A percentile compares a stretch with the other conserved stretches of the same genome.
phyloP scores from a whole-genome alignment of 139 green algal species.

The Gonium pectorale region DNA sequence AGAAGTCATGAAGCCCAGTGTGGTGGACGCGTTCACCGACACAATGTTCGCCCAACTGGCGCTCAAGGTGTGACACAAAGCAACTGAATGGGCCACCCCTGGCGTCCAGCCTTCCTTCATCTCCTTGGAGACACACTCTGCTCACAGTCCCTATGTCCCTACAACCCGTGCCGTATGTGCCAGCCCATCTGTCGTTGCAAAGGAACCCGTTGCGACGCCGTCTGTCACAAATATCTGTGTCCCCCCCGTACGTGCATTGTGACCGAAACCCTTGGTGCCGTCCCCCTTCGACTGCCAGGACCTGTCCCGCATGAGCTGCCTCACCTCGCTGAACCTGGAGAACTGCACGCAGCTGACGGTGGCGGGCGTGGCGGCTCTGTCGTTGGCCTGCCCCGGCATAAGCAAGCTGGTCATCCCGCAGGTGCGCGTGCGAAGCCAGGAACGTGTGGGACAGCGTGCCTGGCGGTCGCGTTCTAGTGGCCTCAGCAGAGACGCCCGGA shows the following conservation, averaged over 20 bases:
- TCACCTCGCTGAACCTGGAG: slow-evolving; percentile 48
- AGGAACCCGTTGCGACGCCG: too few relatives aligned
- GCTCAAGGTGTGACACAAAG: slow-evolving; percentile 31
- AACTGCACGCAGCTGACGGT: slow-evolving; percentile 46
- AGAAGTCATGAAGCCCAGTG: slow-evolving; percentile 33
- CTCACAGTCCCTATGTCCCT: too few relatives aligned
- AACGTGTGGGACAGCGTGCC: too few relatives aligned
- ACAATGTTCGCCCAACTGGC: slow-evolving; percentile 28
- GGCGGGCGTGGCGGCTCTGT: slow-evolving; percentile 43
- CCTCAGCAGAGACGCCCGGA: too few relatives aligned
- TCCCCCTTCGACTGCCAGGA: slow-evolving; percentile 15
- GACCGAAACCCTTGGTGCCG: not conserved
- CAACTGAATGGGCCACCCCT: too few relatives aligned
- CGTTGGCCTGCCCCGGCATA: slow-evolving; percentile 30
- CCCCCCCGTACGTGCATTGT: too few relatives aligned
- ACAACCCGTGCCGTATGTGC: too few relatives aligned
- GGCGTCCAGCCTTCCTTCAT: too few relatives aligned
- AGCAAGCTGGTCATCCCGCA: slow-evolving; percentile 32
- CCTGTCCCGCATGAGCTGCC: not conserved
- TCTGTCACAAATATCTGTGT: too few relatives aligned
- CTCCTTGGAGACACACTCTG: too few relatives aligned
- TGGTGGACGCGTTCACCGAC: slow-evolving; percentile 40
- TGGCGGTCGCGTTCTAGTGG: too few relatives aligned
- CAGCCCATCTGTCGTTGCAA: too few relatives aligned
- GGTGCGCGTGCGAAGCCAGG: not conserved